phyloP scores from a whole-genome alignment of 768 basidiomycete genomes.

The Macrolepiota dolichaula region DNA sequence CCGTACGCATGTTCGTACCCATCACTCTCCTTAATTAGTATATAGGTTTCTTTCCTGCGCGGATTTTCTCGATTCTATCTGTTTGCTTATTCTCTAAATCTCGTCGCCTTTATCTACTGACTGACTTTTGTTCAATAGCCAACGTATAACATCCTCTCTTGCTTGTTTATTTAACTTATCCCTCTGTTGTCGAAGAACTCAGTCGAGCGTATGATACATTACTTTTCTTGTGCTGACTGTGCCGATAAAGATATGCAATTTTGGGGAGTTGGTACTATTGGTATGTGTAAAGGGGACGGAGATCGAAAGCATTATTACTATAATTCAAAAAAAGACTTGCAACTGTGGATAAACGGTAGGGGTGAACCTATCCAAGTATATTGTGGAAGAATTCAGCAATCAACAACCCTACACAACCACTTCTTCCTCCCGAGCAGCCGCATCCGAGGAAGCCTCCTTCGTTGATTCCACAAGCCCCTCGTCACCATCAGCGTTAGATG shows the following conservation, averaged over 20 bases:
- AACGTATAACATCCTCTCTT: slow-evolving; percentile 8
- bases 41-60: slow-evolving; percentile 2
- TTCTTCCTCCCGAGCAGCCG: slow-evolving; percentile 30
- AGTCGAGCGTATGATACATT: slow-evolving; percentile 14
- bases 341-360: neutral
- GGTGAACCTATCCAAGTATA: neutral
- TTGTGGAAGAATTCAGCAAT: neutral
- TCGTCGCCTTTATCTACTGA: slow-evolving; percentile 1
- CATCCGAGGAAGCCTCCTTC: slow-evolving; percentile 14
- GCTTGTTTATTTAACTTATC: slow-evolving; percentile 25
- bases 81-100: slow-evolving; percentile 1
- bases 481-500: slow-evolving; percentile 33
- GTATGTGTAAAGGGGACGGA: neutral
- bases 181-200: slow-evolving; percentile 10
- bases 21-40: slow-evolving; percentile 7
- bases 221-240: slow-evolving; percentile 9
- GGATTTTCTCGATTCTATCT: neutral
- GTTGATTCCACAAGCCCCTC: slow-evolving; percentile 44
- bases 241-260: slow-evolving; percentile 5
- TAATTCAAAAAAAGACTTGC: slow-evolving; percentile 3
- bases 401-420: slow-evolving; percentile 6
- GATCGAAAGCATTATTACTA: slow-evolving; percentile 5
- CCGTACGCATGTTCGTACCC: neutral
- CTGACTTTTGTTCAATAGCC: slow-evolving; percentile 11
- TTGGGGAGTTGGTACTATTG: slow-evolving; percentile 5